Evolutionary conservation across 495 filamentous ascomycete genomes (phyloP), one percentile per base, ranked within the genome.

Genomic region (Cryomyces minteri): DNA sequence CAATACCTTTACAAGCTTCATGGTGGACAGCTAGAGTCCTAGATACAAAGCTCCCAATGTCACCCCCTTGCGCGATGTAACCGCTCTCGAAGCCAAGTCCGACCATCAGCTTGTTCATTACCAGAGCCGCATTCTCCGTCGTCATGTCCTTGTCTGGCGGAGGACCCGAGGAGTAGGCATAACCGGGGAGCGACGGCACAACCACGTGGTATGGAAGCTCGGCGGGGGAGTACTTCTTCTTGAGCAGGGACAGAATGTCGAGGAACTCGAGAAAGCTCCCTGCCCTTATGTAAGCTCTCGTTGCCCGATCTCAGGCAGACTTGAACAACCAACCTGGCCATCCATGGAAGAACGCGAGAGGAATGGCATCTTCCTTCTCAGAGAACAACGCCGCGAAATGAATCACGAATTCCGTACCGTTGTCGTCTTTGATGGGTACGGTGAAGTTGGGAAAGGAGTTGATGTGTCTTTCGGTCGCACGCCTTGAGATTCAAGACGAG

Each of bases 321-420:
- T 9, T 9, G 12, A 38, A 14, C 34, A 14, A 14, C 34, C 9
- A 30, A 29, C 40, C 75, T 33, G 76, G 76, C 75, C 74, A 79
- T 31, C 75, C 76, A 51, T 78, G 74, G 14, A 76, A 52, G 28
- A 82, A 59, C 11, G 76, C 36, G 9, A 82, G 51, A 0, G 80
- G 80, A 12, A 77, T 59, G 4, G 78, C 80, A 60, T 77, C 68
- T 11, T 57, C 43, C 32, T 67, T 70, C 48, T 67, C 53, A 0
- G 76, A 80, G 51, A 81, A 79, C 0, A 82, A 54, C 0, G 66
- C 79, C 0, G 71, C 62, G 46, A 82, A 83, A 50, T 82, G 79
- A 5, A 84, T 63, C 1, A 59, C 55, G 29, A 71, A 55, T n/a
- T 54, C 47, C 4, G 59, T 53, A 28, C 61, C 57, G 5, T 53